Evolutionary conservation across 495 filamentous ascomycete species (phyloP), one percentile per base, ranked within the genome.

Genomic region (Patellaria atrata): DNA sequence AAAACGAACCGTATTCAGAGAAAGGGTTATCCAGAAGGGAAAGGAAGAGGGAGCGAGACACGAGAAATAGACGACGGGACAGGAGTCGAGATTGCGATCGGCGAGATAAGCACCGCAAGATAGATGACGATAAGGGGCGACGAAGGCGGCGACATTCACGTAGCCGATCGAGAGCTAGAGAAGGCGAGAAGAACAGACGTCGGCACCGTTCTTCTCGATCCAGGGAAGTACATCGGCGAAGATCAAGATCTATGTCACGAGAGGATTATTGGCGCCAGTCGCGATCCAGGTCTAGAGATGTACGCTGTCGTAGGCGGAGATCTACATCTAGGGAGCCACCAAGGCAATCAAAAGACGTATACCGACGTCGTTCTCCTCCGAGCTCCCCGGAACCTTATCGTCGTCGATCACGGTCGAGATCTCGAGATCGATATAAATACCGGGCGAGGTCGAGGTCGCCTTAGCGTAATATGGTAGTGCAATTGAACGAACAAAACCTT

Each of bases 181-280:
- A 36, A 18, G 17, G 27, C 2, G 43, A 45, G 21, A n/a, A 22
- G 19, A 24, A 41, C 30, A 42, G 38, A 19, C 34, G 22, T 9
- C 6, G 43, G 18, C 31, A 42, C 18, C 20, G 38, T 10, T 42
- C 43, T n/a, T n/a, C n/a, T n/a, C n/a, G n/a, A n/a, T n/a, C n/a
- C n/a, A n/a, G n/a, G n/a, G n/a, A n/a, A n/a, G n/a, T n/a, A n/a
- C n/a, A n/a, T n/a, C n/a, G n/a, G n/a, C n/a, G n/a, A n/a, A n/a
- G n/a, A n/a, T n/a, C n/a, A n/a, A n/a, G n/a, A n/a, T n/a, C n/a
- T n/a, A n/a, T n/a, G n/a, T n/a, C 56, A 9, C 9, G 8, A 14
- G 29, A 8, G 29, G 29, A 26, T n/a, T 9, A n/a, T 9, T 9
- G 23, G 23, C 9, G 23, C 9, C 9, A 26, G 9, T 9, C 23